phyloP scores from a whole-genome alignment of 805 yeast species.

The Wickerhamia fluorescens region DNA sequence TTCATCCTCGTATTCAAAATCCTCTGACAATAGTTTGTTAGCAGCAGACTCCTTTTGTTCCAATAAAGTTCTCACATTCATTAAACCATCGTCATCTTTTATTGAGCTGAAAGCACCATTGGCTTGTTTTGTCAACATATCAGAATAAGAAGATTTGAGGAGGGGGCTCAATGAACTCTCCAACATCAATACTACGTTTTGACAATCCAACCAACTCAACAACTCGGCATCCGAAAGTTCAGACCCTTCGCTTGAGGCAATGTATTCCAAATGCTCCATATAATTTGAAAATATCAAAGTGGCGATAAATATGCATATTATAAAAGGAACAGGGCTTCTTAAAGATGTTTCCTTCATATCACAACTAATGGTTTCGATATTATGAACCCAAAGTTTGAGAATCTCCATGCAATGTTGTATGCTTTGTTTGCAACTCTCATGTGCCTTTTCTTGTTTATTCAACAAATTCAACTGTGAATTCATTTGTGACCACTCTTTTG shows the following conservation, averaged over 20 bases:
- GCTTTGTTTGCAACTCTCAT: constrained; percentile 30
- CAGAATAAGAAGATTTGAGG: constrained; percentile 49
- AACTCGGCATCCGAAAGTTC: constrained; percentile 11
- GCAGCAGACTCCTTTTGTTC: constrained; percentile 18
- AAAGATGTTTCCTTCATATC: constrained; percentile 63
- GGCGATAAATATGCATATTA: constrained; percentile 62
- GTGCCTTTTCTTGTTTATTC: constrained; percentile 52
- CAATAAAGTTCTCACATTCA: constrained; percentile 5
- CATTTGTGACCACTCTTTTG: constrained; percentile 65
- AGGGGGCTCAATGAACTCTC: constrained; percentile 51
- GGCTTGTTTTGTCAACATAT: constrained; percentile 50
- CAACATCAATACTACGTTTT: constrained; percentile 50
- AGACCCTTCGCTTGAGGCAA: constrained; percentile 7
- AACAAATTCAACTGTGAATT: constrained; percentile 42
- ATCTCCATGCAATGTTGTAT: constrained; percentile 39
- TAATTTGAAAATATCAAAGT: constrained; percentile 58
- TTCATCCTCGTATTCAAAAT: too few species aligned
- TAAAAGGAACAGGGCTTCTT: constrained; percentile 69
- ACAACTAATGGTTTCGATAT: constrained; percentile 45
- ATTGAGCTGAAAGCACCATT: constrained; percentile 47
- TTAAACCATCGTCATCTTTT: constrained; percentile 6
- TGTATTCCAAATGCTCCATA: constrained; percentile 44
- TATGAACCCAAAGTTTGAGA: constrained; percentile 64
- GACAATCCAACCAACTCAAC: constrained; percentile 52
- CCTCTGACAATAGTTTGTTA: too few species aligned